phyloP scores from a whole-genome alignment of 2,329 filamentous ascomycete genomes.

The Beauveria bassiana region DNA sequence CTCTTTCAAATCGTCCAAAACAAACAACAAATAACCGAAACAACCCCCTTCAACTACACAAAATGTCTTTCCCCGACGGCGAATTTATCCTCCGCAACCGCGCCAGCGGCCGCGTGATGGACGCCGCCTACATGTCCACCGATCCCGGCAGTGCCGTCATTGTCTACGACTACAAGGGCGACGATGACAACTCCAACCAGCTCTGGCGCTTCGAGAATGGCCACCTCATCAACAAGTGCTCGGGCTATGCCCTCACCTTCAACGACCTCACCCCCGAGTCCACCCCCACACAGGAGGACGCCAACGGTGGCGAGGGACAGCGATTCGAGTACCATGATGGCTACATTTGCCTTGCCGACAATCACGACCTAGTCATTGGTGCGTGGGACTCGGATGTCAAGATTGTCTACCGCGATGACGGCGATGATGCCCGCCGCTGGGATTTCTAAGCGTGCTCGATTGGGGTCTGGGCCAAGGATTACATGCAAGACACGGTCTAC shows the following conservation, averaged over 20 bases:
- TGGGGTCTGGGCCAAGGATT: background rate
- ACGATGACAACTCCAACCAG: slow-evolving; percentile 1
- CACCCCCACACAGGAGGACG: background rate
- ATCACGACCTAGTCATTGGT: background rate
- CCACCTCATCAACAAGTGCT: background rate
- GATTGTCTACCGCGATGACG: background rate
- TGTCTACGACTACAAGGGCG: background rate
- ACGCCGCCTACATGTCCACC: background rate
- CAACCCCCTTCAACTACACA: background rate
- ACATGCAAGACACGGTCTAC: background rate
- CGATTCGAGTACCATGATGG: background rate
- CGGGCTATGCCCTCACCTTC: background rate
- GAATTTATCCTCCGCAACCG: slow-evolving; percentile 1
- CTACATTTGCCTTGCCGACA: background rate
- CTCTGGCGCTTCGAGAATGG: background rate
- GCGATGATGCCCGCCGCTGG: background rate
- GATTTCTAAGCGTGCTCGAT: background rate
- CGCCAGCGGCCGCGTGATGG: background rate
- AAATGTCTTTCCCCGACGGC: background rate
- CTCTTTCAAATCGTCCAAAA: too few relatives aligned
- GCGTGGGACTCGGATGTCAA: background rate
- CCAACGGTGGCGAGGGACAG: background rate
- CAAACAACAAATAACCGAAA: background rate
- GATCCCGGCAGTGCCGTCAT: background rate
- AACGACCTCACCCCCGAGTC: background rate